Percentiles rank a stretch among this genome's conserved stretches.
phyloP scores from a whole-genome alignment of 2,329 filamentous ascomycete genomes.

The Neurospora crassa region DNA sequence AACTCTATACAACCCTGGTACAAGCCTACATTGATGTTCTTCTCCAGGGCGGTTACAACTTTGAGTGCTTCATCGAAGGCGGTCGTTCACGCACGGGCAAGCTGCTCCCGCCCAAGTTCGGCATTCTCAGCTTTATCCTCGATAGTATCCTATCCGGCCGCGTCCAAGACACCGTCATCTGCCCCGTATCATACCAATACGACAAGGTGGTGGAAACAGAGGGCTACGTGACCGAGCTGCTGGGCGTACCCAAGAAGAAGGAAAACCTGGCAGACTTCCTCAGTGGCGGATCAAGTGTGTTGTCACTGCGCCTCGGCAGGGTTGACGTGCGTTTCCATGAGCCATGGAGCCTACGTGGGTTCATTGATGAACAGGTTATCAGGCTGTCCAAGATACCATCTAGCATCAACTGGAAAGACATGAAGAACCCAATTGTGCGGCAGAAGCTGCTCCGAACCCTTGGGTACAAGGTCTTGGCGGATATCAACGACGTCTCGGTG shows the following conservation, averaged over 20 bases:
- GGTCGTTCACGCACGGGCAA: conserved; percentile 90
- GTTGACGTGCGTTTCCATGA: conserved; percentile 96
- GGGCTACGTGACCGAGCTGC: conserved; percentile 87
- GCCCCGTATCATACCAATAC: conserved; percentile 94
- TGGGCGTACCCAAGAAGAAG: conserved; percentile 91
- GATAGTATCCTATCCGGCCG: conserved; percentile 83
- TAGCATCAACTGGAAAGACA: conserved; percentile 34
- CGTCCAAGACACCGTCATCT: conserved; percentile 85
- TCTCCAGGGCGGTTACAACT: conserved; percentile 81
- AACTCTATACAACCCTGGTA: conserved; percentile 83
- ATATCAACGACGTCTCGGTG: conserved; percentile 93
- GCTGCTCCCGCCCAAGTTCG: conserved; percentile 87
- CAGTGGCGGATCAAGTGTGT: conserved; percentile 71
- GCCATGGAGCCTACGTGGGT: conserved; percentile 81
- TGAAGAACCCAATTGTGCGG: conserved; percentile 43
- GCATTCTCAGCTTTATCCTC: conserved; percentile 83
- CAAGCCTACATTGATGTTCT: conserved; percentile 93
- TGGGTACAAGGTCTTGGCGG: conserved; percentile 83
- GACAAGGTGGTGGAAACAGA: conserved; percentile 98
- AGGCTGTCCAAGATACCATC: conserved; percentile 43
- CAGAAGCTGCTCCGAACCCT: conserved; percentile 73
- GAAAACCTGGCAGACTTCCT: conserved; percentile 88
- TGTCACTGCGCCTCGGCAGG: conserved; percentile 79
- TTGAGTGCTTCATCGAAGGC: conserved; percentile 97
- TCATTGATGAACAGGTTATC: conserved; percentile 67